A percentile compares a stretch with the other conserved stretches of the same genome.
Evolutionary conservation across 2,329 filamentous ascomycete genomes (phyloP).

Genomic region (Tolypocladium cylindrosporum): DNA sequence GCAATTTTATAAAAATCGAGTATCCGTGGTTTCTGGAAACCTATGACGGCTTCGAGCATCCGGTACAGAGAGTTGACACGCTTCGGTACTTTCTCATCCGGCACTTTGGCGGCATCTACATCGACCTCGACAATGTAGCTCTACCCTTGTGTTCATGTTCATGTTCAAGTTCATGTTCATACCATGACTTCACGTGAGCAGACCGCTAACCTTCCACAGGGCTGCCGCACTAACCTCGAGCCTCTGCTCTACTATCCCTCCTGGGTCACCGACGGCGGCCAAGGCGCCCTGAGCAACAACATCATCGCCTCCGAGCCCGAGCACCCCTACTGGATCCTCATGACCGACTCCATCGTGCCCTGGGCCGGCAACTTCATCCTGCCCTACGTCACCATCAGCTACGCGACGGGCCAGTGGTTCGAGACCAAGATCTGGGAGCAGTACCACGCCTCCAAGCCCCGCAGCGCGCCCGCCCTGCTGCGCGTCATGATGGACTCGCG

Average conservation of each 20-base stretch:
- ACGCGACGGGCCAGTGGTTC: conserved; percentile 4
- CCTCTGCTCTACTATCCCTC: conserved; percentile 5
- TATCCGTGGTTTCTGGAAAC: conserved; percentile 71
- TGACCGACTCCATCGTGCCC: conserved; percentile 1
- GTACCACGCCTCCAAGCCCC: conserved; percentile 2
- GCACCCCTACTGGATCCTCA: conserved; percentile 5
- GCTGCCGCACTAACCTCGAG: conserved; percentile 5
- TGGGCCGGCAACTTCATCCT: conserved; percentile 1
- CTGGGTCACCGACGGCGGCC: conserved; percentile 4
- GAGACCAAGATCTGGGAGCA: conserved; percentile 4
- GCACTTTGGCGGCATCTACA: conserved; percentile 71
- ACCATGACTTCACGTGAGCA: background rate
- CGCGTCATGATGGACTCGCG: conserved; percentile 6
- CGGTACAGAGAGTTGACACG: conserved; percentile 68
- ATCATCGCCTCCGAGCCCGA: conserved; percentile 5
- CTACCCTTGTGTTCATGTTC: background rate
- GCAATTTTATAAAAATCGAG: conserved; percentile 61
- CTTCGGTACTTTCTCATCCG: conserved; percentile 72
- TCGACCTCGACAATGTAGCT: conserved; percentile 53
- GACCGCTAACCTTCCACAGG: conserved; percentile 20
- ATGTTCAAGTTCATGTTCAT: background rate
- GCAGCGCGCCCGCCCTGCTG: background rate
- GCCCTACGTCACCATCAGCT: conserved; percentile 2
- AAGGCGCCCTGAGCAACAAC: conserved; percentile 4
- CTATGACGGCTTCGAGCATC: conserved; percentile 63